These are phyloP conservation scores for Spergularia bocconei DNA, from an alignment of 148 eudicot genomes.

Conservation along the genomic window DNA sequence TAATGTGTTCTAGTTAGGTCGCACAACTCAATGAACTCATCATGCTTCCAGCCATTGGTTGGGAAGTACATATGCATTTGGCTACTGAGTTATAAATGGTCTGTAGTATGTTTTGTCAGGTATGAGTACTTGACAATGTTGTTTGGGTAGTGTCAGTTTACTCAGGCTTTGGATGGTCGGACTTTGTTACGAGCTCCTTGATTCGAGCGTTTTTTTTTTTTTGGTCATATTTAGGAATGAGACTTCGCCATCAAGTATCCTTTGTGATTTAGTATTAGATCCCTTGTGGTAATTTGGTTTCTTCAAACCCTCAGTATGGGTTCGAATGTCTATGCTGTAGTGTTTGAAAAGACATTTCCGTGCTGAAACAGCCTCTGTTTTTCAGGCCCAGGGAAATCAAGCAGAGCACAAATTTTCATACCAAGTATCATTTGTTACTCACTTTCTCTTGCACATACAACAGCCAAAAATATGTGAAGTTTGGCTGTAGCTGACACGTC, in stretches of 20 bases:
- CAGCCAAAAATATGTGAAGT: neutral
- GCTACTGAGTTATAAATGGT: neutral
- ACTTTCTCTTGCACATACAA: neutral
- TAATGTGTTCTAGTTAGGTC: neutral
- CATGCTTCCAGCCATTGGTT: slow-evolving; percentile 1
- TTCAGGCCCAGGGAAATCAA: neutral
- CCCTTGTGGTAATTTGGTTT: no score
- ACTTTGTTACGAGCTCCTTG: neutral
- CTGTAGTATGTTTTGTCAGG: neutral
- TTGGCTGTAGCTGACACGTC: neutral
- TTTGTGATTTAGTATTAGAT: no score
- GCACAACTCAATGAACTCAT: neutral
- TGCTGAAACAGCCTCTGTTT: neutral
- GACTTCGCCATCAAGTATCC: no score
- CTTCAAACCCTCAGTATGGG: neutral
- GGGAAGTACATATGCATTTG: neutral
- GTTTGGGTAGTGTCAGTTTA: neutral
- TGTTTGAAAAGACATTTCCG: neutral
- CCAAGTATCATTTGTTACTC: neutral
- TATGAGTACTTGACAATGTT: neutral
- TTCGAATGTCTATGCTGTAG: neutral
- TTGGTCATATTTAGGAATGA: no score
- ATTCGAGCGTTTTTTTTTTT: neutral
- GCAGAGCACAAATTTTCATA: neutral
- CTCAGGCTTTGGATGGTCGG: neutral